phyloP scores from a whole-genome alignment of 2,329 filamentous ascomycete species.

The Fonsecaea erecta region DNA sequence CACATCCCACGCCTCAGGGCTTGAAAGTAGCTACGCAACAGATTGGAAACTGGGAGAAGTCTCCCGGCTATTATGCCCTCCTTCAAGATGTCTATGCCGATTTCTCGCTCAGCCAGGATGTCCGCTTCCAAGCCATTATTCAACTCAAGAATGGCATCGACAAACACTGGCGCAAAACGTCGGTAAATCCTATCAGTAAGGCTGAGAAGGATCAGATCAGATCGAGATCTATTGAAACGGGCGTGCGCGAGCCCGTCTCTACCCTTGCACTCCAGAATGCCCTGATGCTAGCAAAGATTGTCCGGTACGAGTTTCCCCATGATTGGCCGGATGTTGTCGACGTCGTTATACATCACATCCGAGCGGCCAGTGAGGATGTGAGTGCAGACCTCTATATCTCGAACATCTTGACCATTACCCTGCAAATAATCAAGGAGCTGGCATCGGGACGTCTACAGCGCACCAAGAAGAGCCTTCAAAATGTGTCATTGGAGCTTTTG shows the following conservation, averaged over 20 bases:
- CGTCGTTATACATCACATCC: constrained; percentile 46
- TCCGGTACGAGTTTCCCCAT: constrained; percentile 84
- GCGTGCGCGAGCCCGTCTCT: constrained; percentile 74
- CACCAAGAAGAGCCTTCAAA: constrained; percentile 76
- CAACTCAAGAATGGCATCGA: constrained; percentile 97
- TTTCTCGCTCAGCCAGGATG: constrained; percentile 72
- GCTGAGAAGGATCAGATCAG: constrained; percentile 80
- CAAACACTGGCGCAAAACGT: constrained; percentile 85
- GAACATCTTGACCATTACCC: constrained; percentile 51
- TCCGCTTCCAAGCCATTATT: constrained; percentile 88
- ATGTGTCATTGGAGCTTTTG: constrained; percentile 81
- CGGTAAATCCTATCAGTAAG: constrained; percentile 67
- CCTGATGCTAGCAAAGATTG: constrained; percentile 82
- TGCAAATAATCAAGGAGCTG: constrained; percentile 89
- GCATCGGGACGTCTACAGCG: constrained; percentile 76
- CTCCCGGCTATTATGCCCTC: constrained; percentile 68
- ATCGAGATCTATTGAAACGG: constrained; percentile 73
- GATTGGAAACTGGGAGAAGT: constrained; percentile 71
- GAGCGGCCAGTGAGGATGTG: constrained; percentile 24
- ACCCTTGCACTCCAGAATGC: constrained; percentile 85
- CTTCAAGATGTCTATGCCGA: constrained; percentile 84
- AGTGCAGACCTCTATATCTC: constrained; percentile 25
- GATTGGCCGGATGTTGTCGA: constrained; percentile 68
- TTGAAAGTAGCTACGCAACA: constrained; percentile 71
- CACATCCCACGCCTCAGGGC: constrained; percentile 47